Percentiles rank a stretch among this genome's conserved stretches.
Conservation (phyloP, 805 yeast species). For the Millerago galiae region DNA sequence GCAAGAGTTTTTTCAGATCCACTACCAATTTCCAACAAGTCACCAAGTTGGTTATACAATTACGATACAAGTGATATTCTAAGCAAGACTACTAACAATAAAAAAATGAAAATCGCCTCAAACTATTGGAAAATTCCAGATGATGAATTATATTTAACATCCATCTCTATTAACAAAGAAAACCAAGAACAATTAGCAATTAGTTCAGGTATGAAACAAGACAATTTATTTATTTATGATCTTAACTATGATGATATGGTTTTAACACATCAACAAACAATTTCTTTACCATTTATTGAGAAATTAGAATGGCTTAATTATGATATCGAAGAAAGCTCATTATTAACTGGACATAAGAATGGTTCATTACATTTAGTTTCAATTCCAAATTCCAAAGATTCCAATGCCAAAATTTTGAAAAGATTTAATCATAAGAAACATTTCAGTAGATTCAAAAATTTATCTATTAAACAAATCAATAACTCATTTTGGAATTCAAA, state of each 20-base stretch:
- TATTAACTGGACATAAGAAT: slow-evolving; percentile 69
- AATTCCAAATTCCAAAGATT: slow-evolving; percentile 49
- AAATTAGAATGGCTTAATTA: slow-evolving; percentile 47
- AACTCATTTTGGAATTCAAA: slow-evolving; percentile 25
- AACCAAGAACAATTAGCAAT: slow-evolving; percentile 38
- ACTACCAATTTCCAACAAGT: slow-evolving; percentile 6
- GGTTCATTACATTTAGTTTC: slow-evolving; percentile 71
- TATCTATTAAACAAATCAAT: slow-evolving; percentile 13
- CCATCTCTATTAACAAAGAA: slow-evolving; percentile 30
- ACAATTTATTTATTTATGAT: slow-evolving; percentile 47
- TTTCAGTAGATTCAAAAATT: slow-evolving; percentile 25
- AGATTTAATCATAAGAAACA: slow-evolving; percentile 76
- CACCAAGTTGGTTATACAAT: slow-evolving; percentile 19
- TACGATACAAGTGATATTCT: slow-evolving; percentile 27
- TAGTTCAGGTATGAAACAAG: slow-evolving; percentile 38
- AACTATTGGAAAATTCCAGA: slow-evolving; percentile 25
- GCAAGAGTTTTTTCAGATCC: slow-evolving; percentile 18
- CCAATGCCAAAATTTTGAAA: slow-evolving; percentile 67
- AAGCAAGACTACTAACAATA: slow-evolving; percentile 35
- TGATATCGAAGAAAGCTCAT: slow-evolving; percentile 28
- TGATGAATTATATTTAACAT: slow-evolving; percentile 36
- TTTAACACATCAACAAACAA: slow-evolving; percentile 54
- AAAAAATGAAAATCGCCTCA: slow-evolving; percentile 29
- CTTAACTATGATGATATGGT: slow-evolving; percentile 33
- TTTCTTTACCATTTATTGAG: slow-evolving; percentile 48